Evolutionary conservation across 306 rosid species (phyloP).

Genomic region (Abrus pulchellus): DNA sequence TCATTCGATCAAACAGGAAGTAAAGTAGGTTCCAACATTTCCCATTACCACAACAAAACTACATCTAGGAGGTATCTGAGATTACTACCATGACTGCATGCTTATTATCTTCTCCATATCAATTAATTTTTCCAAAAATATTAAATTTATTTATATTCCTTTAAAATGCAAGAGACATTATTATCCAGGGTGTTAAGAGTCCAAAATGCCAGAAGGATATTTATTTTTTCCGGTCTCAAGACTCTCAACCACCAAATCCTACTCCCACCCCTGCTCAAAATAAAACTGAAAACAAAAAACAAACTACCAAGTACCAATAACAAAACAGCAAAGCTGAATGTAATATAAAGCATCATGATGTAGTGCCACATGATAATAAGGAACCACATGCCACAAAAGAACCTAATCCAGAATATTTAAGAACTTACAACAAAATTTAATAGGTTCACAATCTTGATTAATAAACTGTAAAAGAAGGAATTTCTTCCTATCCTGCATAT

Average conservation of each 20-base stretch:
- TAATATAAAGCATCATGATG: conserved; percentile 2
- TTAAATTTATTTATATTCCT: conserved; percentile 3
- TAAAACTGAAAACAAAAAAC: no score
- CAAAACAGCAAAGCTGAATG: not conserved
- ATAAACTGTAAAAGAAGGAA: not conserved
- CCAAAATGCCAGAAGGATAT: not conserved
- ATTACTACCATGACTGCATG: not conserved
- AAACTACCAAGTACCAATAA: not conserved
- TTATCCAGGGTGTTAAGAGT: not conserved
- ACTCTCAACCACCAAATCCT: not conserved
- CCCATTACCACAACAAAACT: not conserved
- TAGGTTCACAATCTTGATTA: not conserved
- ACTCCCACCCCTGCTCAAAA: not conserved
- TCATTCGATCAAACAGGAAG: conserved; percentile 18
- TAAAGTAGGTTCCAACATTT: not conserved
- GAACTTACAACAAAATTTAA: not conserved
- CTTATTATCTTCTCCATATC: not conserved
- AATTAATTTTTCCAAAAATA: not conserved
- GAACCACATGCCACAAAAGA: not conserved
- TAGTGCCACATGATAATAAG: not conserved
- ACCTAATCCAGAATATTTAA: not conserved
- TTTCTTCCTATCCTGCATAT: conserved; percentile 21
- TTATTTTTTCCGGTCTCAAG: not conserved
- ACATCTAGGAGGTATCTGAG: not conserved
- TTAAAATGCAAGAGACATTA: not conserved